Evolutionary conservation across 495 filamentous ascomycete species (phyloP), one percentile per base, ranked within the genome.

Genomic region (Sphaerosporella brunnea): DNA sequence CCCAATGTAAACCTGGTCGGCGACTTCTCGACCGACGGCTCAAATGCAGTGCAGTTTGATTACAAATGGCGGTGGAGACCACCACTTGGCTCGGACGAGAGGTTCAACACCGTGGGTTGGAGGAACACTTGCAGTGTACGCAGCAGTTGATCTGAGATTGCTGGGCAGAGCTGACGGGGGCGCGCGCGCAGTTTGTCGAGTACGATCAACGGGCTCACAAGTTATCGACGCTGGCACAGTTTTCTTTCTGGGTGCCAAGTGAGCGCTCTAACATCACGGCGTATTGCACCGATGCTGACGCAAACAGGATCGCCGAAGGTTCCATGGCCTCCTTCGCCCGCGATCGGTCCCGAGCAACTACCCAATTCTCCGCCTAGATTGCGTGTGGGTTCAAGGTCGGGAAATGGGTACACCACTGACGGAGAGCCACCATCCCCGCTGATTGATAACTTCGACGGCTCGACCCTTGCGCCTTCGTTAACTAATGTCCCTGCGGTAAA

Each of bases 1-100:
- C 74, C 85, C 20, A 95, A 94, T 63, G 90, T 97, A 10, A 81
- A 88, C 50, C 67, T 97, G 11, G 77, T 96, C 5, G 90, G 90
- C 0, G 84, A 90, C 60, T 94, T 74, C 62, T 70, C 75, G 0
- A 97, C 90, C 0, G 77, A 73, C 8, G 84, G 85, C 15, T 80
- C 70, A 50, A 66, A 78, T 9, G 86, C 84, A 3, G 81, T 94
- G 40, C 79, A 87, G 20, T 94, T 95, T 61, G 79, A 90, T 24
- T 97, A 88, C 84, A 77, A 77, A 16, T 97, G 90, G 90, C 84
- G 74, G 68, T 97, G 90, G 90, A 82, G 81, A 53, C 85, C 90
- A 11, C 90, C 90, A 13, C 93, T 84, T 67, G 37, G 66, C 19
- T 64, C 62, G 24, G 90, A 95, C 56, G 90, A 95, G 57, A 78